These are phyloP conservation scores for Ascochyta clinopodiicola DNA, from an alignment of 2,329 filamentous ascomycete genomes.

Conservation along the genomic window DNA sequence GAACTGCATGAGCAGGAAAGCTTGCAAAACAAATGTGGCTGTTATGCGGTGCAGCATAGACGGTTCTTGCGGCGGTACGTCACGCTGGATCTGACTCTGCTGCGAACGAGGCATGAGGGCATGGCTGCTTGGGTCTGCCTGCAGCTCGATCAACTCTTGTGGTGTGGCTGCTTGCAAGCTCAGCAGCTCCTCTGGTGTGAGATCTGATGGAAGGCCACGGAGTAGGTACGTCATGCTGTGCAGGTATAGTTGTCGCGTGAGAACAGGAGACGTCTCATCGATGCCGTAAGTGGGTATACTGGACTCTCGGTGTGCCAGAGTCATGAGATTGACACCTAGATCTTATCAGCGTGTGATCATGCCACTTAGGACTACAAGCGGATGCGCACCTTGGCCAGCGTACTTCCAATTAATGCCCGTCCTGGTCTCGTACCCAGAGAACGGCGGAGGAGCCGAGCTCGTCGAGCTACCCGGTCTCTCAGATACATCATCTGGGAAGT, in stretches of 20 bases:
- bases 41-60: conserved; percentile 67
- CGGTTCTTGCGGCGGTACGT: conserved; percentile 25
- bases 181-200: conserved; percentile 62
- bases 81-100: conserved; percentile 9
- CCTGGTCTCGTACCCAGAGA: conserved; percentile 34
- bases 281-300: conserved; percentile 36
- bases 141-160: conserved; percentile 23
- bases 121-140: conserved; percentile 22
- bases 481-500: conserved; percentile 34
- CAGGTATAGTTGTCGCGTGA: conserved; percentile 68
- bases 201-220: conserved; percentile 65
- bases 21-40: conserved; percentile 62
- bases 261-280: conserved; percentile 48
- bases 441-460: conserved; percentile 25
- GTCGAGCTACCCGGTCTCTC: conserved; percentile 33
- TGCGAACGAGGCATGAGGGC: conserved; percentile 23
- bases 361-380: background rate
- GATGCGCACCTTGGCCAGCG: conserved; percentile 56
- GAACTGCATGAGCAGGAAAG: conserved; percentile 67
- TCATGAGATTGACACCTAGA: conserved; percentile 56
- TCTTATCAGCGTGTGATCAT: conserved; percentile 2
- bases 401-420: conserved; percentile 60
- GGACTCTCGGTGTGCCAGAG: conserved; percentile 55
- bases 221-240: conserved; percentile 69
- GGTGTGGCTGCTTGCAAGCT: conserved; percentile 62